phyloP scores from a whole-genome alignment of 2,329 filamentous ascomycete genomes.

The Trichoderma polysporum region DNA sequence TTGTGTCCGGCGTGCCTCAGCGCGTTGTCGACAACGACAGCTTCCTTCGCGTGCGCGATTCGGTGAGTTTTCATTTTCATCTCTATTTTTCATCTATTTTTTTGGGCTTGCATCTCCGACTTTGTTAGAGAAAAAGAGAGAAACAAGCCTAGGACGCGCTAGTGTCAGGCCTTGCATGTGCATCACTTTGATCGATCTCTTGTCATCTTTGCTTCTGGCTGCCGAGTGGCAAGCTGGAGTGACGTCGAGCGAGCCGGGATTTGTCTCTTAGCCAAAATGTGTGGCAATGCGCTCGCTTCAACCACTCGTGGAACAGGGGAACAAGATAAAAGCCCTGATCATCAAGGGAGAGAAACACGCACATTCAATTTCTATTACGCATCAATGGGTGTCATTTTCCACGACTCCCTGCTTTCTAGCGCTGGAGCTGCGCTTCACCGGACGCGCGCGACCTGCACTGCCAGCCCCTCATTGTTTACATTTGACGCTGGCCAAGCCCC shows the following conservation, averaged over 20 bases:
- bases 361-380: background rate
- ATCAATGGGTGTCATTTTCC: background rate
- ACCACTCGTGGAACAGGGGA: background rate
- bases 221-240: slow-evolving; percentile 15
- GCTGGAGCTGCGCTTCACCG: background rate
- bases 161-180: background rate
- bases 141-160: background rate
- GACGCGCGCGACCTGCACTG: slow-evolving; percentile 11
- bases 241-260: slow-evolving; percentile 5
- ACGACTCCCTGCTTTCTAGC: background rate
- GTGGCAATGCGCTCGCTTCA: background rate
- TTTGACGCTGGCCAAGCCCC: slow-evolving; percentile 16
- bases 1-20: slow-evolving; percentile 28
- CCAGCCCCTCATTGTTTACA: slow-evolving; percentile 26
- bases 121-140: background rate
- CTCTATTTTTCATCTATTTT: background rate
- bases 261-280: background rate
- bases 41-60: slow-evolving; percentile 77
- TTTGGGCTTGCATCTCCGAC: background rate
- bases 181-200: too few species aligned
- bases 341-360: background rate
- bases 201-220: background rate
- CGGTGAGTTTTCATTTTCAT: slow-evolving; percentile 58
- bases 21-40: slow-evolving; percentile 66
- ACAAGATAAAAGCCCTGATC: background rate